Conservation (phyloP, 345 rosid species). For the Aurinia saxatilis region DNA sequence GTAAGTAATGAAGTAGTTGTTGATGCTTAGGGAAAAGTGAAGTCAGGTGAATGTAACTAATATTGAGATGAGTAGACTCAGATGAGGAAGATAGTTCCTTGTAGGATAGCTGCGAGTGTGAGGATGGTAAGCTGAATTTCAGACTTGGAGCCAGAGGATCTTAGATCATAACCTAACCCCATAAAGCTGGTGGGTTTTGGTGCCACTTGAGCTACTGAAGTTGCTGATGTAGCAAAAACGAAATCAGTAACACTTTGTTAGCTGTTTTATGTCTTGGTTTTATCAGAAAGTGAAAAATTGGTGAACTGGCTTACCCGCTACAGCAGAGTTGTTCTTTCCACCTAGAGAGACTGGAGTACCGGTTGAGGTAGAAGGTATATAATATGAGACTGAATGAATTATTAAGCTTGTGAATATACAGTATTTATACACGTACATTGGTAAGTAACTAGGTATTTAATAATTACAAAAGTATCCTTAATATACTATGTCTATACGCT, state of each 20-base stretch:
- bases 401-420: too few species aligned
- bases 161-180: constrained; percentile 37
- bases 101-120: constrained; percentile 26
- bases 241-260: not conserved
- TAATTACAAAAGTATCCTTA: too few species aligned
- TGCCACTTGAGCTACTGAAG: constrained; percentile 40
- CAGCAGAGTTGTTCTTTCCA: constrained; percentile 31
- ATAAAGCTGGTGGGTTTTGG: constrained; percentile 38
- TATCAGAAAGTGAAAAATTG: not conserved
- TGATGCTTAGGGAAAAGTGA: not conserved
- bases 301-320: constrained; percentile 33
- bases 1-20: not conserved
- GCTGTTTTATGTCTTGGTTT: not conserved
- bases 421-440: too few species aligned
- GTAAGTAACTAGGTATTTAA: too few species aligned
- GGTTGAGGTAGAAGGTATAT: constrained; percentile 26
- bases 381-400: too few species aligned
- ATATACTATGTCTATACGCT: too few species aligned
- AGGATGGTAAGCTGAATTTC: constrained; percentile 16
- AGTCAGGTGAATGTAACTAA: not conserved
- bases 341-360: constrained; percentile 44
- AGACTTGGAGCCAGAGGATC: constrained; percentile 26
- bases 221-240: constrained; percentile 30
- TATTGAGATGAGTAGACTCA: not conserved
- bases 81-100: constrained; percentile 11